phyloP scores from a whole-genome alignment of 108 stramenopile genomes.

The Fragilariopsis cylindrus region DNA sequence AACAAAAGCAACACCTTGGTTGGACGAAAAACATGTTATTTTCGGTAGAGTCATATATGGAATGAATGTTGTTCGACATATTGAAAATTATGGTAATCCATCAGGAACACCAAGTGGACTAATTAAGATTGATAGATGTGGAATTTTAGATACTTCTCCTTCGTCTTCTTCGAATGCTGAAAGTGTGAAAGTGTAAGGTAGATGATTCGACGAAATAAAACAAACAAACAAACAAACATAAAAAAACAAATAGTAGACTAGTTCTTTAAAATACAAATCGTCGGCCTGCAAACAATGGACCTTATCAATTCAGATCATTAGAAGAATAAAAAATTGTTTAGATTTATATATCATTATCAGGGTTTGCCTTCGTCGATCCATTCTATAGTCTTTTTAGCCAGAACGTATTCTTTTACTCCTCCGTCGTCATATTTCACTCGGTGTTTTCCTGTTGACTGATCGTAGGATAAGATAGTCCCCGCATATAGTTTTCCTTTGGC shows the following conservation, averaged over 20 bases:
- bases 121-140: slow-evolving; percentile 63
- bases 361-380: slow-evolving; percentile 22
- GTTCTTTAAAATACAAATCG: background rate
- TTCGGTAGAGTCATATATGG: slow-evolving; percentile 79
- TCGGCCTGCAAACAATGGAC: no score
- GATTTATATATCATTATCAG: no score
- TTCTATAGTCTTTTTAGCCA: slow-evolving; percentile 46
- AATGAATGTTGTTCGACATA: slow-evolving; percentile 75
- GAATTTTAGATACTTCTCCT: slow-evolving; percentile 43
- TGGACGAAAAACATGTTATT: slow-evolving; percentile 89
- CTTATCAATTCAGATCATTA: no score
- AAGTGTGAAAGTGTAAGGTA: background rate
- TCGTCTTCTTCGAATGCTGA: no score
- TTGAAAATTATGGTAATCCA: slow-evolving; percentile 66
- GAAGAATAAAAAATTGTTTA: no score
- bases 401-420: slow-evolving; percentile 40
- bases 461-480: slow-evolving; percentile 39
- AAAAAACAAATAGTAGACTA: background rate
- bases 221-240: slow-evolving; percentile 7
- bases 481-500: slow-evolving; percentile 50
- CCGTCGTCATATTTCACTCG: slow-evolving; percentile 53
- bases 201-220: background rate
- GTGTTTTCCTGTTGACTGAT: slow-evolving; percentile 43
- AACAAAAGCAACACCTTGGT: slow-evolving; percentile 87
- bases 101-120: slow-evolving; percentile 53